These are phyloP conservation scores for Hibiscus tridactylites DNA, from an alignment of 345 rosid genomes.

Conservation along the genomic window DNA sequence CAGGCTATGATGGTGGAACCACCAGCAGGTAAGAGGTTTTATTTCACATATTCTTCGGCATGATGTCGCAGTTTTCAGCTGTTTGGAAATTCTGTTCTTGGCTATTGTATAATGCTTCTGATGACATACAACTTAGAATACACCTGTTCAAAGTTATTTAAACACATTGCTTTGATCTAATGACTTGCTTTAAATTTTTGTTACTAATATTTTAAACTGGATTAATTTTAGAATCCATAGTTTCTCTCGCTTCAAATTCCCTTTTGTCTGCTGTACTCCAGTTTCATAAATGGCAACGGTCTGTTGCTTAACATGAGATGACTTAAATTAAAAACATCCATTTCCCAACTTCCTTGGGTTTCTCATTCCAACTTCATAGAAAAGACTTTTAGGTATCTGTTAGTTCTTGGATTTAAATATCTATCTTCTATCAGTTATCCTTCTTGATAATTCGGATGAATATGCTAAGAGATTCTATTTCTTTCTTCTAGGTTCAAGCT, in stretches of 20 bases:
- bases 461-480: slow-evolving; percentile 8
- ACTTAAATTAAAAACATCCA: neutral
- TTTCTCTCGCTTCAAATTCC: neutral
- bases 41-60: neutral
- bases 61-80: neutral
- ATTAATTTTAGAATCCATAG: neutral
- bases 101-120: neutral
- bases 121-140: neutral
- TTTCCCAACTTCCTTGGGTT: neutral
- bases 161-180: neutral
- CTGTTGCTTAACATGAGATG: neutral
- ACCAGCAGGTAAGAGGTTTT: slow-evolving; percentile 67
- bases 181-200: neutral
- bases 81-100: slow-evolving; percentile 2
- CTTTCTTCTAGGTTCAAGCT: slow-evolving; percentile 77
- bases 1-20: slow-evolving; percentile 84
- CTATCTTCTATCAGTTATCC: neutral
- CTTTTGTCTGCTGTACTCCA: neutral
- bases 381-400: neutral
- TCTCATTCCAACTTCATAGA: neutral
- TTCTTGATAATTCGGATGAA: neutral
- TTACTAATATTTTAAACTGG: neutral
- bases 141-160: neutral
- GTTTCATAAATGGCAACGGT: neutral
- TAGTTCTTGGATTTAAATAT: neutral